phyloP scores from a whole-genome alignment of 768 basidiomycete genomes.

The Pulveroboletus sp. region DNA sequence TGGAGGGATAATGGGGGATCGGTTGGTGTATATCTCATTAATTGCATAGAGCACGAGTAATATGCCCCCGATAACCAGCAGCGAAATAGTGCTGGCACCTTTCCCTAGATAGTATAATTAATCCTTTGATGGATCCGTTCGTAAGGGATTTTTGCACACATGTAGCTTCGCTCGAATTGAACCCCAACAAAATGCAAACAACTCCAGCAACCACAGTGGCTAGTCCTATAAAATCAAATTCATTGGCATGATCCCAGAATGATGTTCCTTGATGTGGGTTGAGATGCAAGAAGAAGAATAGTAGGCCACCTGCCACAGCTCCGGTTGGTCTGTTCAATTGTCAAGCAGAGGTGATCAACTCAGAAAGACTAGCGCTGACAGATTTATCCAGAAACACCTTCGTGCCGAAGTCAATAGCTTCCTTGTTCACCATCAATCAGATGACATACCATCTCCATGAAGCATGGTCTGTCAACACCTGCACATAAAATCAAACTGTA shows the following conservation, averaged over 20 bases:
- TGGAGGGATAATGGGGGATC: conserved; percentile 38
- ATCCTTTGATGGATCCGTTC: background rate
- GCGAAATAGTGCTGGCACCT: conserved; percentile 32
- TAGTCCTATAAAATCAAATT: conserved; percentile 42
- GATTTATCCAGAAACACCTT: conserved; percentile 37
- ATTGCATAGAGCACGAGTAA: conserved; percentile 28
- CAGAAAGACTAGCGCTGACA: conserved; percentile 21
- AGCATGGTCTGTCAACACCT: conserved; percentile 35
- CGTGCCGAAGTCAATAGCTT: background rate
- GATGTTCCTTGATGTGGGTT: conserved; percentile 32
- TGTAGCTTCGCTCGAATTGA: conserved; percentile 32
- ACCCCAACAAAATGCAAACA: conserved; percentile 37
- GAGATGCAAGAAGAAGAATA: conserved; percentile 36
- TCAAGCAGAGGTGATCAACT: background rate
- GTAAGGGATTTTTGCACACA: conserved; percentile 21
- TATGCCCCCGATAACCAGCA: conserved; percentile 33
- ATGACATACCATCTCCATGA: conserved; percentile 39
- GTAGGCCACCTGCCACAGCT: conserved; percentile 27
- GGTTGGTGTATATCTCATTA: conserved; percentile 35
- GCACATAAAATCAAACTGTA: background rate
- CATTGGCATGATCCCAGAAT: conserved; percentile 28
- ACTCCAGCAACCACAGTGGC: conserved; percentile 32
- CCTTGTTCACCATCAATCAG: background rate
- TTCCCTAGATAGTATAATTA: conserved; percentile 24
- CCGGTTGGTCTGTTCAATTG: conserved; percentile 32